phyloP scores from a whole-genome alignment of 2,329 filamentous ascomycete species.

The Arthroderma sp. region DNA sequence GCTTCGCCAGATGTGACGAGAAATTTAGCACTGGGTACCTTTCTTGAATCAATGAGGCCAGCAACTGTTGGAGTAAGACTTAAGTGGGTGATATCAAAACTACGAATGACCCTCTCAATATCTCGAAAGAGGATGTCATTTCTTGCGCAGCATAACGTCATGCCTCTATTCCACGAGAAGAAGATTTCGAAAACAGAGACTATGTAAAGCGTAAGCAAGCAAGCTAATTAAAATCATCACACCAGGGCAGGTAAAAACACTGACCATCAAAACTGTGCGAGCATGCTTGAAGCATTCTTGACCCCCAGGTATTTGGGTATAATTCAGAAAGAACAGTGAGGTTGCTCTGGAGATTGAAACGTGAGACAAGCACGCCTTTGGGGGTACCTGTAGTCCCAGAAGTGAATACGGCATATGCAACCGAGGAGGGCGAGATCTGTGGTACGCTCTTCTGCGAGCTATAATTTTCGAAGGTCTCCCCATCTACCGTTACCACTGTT shows the following conservation, averaged over 20 bases:
- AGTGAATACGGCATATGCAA: slow-evolving; percentile 67
- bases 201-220: slow-evolving; percentile 13
- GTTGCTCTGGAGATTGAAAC: slow-evolving; percentile 63
- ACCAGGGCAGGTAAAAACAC: slow-evolving; percentile 4
- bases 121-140: slow-evolving; percentile 65
- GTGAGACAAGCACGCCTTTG: slow-evolving; percentile 67
- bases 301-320: slow-evolving; percentile 45
- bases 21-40: slow-evolving; percentile 59
- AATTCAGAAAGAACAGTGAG: slow-evolving; percentile 51
- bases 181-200: slow-evolving; percentile 87
- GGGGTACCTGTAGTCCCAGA: slow-evolving; percentile 70
- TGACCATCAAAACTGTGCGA: slow-evolving; percentile 65
- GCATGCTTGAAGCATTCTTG: slow-evolving; percentile 65
- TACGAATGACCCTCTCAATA: slow-evolving; percentile 52
- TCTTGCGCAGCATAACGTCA: slow-evolving; percentile 61
- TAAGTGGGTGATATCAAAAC: slow-evolving; percentile 58
- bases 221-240: too few species aligned
- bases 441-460: slow-evolving; percentile 6
- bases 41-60: slow-evolving; percentile 53
- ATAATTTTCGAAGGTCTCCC: slow-evolving; percentile 3
- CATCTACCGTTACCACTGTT: not conserved
- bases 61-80: slow-evolving; percentile 80
- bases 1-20: slow-evolving; percentile 72
- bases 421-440: slow-evolving; percentile 8
- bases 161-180: slow-evolving; percentile 65